A percentile compares a stretch with the other conserved stretches of the same genome.
phyloP scores from a whole-genome alignment of 805 yeast species.

The Yarrowia keelungensis region DNA sequence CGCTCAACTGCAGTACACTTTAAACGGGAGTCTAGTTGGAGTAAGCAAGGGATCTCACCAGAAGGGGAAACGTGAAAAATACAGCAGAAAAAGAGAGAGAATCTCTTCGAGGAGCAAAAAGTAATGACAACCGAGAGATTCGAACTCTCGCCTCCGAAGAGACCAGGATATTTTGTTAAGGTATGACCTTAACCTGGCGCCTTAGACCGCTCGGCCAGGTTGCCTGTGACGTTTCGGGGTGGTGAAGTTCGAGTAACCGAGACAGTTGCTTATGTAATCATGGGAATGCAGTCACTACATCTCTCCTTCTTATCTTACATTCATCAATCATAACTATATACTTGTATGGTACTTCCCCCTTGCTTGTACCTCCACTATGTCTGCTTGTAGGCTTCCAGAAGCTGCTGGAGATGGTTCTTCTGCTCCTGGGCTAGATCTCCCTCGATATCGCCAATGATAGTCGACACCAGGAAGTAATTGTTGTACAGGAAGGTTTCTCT shows the following conservation, averaged over 20 bases:
- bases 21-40: too few species aligned
- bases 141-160: slow-evolving; percentile 39
- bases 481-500: slow-evolving; percentile 76
- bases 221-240: slow-evolving; percentile 18
- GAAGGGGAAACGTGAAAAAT: not conserved
- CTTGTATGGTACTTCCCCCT: not conserved
- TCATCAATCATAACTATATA: slow-evolving; percentile 23
- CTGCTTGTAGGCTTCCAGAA: slow-evolving; percentile 55
- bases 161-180: slow-evolving; percentile 33
- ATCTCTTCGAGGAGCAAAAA: not conserved
- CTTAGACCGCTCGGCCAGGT: slow-evolving; percentile 40
- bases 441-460: slow-evolving; percentile 58
- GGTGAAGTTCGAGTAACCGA: not conserved
- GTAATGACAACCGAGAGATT: slow-evolving; percentile 37
- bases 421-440: slow-evolving; percentile 55
- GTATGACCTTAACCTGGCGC: slow-evolving; percentile 39
- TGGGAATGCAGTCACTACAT: too few species aligned
- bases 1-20: slow-evolving; percentile 3
- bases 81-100: not conserved
- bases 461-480: slow-evolving; percentile 69
- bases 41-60: slow-evolving; percentile 13
- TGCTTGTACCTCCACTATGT: not conserved
- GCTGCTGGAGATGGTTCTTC: slow-evolving; percentile 54
- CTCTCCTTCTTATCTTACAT: not conserved
- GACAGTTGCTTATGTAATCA: not conserved